phyloP scores from a whole-genome alignment of 371 early-diverging fungal species.

The Haplosporangium sp. region DNA sequence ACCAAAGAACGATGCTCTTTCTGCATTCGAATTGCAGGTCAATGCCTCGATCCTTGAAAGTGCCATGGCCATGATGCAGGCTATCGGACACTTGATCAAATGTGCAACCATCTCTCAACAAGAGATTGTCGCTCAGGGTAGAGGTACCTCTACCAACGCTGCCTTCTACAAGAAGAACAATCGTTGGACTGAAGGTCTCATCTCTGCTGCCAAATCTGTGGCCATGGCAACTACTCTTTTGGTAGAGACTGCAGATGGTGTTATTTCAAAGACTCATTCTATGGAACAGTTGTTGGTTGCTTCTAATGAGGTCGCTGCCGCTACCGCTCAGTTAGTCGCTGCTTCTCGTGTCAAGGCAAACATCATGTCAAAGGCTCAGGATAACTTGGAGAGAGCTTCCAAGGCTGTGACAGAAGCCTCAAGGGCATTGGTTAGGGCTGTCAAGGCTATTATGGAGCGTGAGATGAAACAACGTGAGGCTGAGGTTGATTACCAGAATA shows the following conservation, averaged over 20 bases:
- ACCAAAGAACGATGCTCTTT: slow-evolving; percentile 79
- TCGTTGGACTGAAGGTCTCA: slow-evolving; percentile 98
- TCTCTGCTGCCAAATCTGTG: slow-evolving; percentile 96
- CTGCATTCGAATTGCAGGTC: slow-evolving; percentile 85
- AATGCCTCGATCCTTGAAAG: slow-evolving; percentile 91
- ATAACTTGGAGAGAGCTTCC: slow-evolving; percentile 91
- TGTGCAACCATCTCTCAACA: slow-evolving; percentile 95
- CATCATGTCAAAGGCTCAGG: slow-evolving; percentile 92
- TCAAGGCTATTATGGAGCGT: slow-evolving; percentile 86
- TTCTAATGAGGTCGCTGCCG: slow-evolving; percentile 94
- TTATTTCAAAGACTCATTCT: slow-evolving; percentile 90
- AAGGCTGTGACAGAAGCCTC: slow-evolving; percentile 93
- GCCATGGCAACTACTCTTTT: slow-evolving; percentile 91
- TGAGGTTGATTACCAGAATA: slow-evolving; percentile 76
- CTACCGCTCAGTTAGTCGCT: slow-evolving; percentile 97
- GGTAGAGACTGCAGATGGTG: slow-evolving; percentile 96
- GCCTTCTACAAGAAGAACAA: slow-evolving; percentile 99
- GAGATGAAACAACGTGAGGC: slow-evolving; percentile 68
- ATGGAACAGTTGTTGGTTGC: slow-evolving; percentile 96
- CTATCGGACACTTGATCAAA: slow-evolving; percentile 93
- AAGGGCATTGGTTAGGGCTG: slow-evolving; percentile 92
- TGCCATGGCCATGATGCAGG: slow-evolving; percentile 92
- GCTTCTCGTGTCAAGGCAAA: slow-evolving; percentile 96
- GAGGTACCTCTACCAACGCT: slow-evolving; percentile 85
- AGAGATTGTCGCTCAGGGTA: slow-evolving; percentile 96